A percentile compares a stretch with the other conserved stretches of the same genome.
phyloP scores from a whole-genome alignment of 2,329 filamentous ascomycete genomes.

The Exophiala sp. region DNA sequence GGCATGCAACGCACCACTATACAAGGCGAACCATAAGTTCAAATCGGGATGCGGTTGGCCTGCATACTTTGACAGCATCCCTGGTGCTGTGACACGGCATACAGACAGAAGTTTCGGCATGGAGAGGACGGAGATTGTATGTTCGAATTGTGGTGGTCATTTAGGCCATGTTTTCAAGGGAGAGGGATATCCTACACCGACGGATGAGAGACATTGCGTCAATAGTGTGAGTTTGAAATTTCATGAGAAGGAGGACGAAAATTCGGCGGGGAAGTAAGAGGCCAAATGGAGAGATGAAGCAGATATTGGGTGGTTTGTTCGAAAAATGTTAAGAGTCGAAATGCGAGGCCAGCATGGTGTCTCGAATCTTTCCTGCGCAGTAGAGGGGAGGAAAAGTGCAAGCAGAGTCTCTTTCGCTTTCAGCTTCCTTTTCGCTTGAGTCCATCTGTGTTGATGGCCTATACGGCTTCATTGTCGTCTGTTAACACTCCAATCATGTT shows the following conservation, averaged over 20 bases:
- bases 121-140: slow-evolving; percentile 86
- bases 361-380: no score
- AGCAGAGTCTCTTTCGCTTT: no score
- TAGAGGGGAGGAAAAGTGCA: no score
- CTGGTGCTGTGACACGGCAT: slow-evolving; percentile 78
- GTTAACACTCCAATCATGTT: no score
- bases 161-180: slow-evolving; percentile 89
- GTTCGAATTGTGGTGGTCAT: slow-evolving; percentile 88
- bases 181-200: slow-evolving; percentile 75
- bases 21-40: slow-evolving; percentile 93
- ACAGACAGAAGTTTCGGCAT: slow-evolving; percentile 74
- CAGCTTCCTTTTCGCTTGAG: no score
- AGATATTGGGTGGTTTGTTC: no score
- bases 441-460: no score
- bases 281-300: no score
- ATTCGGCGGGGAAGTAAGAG: slow-evolving; percentile 18
- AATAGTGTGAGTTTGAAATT: slow-evolving; percentile 91
- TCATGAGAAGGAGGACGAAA: slow-evolving; percentile 53
- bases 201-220: slow-evolving; percentile 94
- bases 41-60: slow-evolving; percentile 96
- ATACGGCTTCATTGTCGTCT: no score
- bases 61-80: slow-evolving; percentile 92
- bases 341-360: no score
- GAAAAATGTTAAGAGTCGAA: no score
- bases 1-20: slow-evolving; percentile 79